Evolutionary conservation across 2,329 filamentous ascomycete genomes (phyloP).

Genomic region (Fusarium nurragi): DNA sequence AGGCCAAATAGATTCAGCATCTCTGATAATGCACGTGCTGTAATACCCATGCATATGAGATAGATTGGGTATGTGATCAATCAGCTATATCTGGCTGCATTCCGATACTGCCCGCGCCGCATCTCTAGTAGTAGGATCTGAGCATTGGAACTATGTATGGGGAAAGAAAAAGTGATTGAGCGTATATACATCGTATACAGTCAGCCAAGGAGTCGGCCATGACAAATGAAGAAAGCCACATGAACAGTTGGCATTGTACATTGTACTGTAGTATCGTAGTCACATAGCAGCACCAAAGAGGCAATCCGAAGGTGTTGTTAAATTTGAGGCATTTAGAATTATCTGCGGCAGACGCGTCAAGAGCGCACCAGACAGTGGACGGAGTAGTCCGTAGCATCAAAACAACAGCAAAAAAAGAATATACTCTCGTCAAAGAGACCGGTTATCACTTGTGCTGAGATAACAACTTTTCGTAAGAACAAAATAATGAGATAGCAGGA

Average conservation of each 20-base stretch:
- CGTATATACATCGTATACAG: too few relatives aligned
- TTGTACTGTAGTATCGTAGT: too few relatives aligned
- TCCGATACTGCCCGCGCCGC: background rate
- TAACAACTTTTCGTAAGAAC: accelerated
- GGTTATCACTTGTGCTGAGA: too few relatives aligned
- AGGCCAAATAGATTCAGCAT: background rate
- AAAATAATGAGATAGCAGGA: background rate
- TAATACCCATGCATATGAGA: background rate
- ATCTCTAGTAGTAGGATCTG: background rate
- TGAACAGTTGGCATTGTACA: too few relatives aligned
- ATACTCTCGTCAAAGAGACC: too few relatives aligned
- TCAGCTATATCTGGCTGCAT: background rate
- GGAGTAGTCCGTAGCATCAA: too few relatives aligned
- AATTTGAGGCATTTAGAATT: background rate
- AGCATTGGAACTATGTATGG: too few relatives aligned
- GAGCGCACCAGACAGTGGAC: too few relatives aligned
- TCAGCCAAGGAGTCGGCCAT: too few relatives aligned
- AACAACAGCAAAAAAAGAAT: background rate
- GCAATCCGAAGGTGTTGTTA: background rate
- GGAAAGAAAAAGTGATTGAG: background rate
- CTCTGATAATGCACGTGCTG: constrained; percentile 7
- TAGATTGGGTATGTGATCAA: constrained; percentile 13
- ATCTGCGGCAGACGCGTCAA: background rate
- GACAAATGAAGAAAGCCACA: too few relatives aligned
- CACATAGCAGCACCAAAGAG: background rate